phyloP scores from a whole-genome alignment of 192 early-diverging fungal genomes.

The Powellomyces hirtus region DNA sequence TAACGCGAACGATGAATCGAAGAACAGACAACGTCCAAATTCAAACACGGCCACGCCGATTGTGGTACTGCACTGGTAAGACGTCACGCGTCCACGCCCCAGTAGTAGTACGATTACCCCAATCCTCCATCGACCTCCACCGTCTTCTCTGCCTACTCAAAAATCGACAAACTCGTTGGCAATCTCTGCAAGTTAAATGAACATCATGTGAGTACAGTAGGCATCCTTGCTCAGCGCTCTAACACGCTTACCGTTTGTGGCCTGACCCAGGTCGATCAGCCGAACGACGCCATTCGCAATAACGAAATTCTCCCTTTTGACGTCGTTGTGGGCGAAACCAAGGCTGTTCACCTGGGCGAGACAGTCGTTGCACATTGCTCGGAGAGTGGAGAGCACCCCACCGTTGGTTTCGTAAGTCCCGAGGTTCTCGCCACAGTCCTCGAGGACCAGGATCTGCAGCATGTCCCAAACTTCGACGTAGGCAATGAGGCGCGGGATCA shows the following conservation, averaged over 20 bases:
- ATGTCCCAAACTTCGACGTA: constrained; percentile 5
- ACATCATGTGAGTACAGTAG: too few relatives aligned
- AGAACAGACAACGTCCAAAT: too few relatives aligned
- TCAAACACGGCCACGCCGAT: too few relatives aligned
- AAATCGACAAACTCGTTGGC: too few relatives aligned
- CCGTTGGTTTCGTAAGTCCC: not conserved
- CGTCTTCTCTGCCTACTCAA: too few relatives aligned
- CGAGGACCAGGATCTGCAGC: not conserved
- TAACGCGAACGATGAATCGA: too few relatives aligned
- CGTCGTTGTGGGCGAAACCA: constrained; percentile 12
- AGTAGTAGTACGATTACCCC: too few relatives aligned
- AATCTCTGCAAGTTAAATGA: too few relatives aligned
- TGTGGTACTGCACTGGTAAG: too few relatives aligned
- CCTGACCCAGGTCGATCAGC: constrained; percentile 11
- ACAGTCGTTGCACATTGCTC: not conserved
- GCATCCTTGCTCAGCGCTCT: too few relatives aligned
- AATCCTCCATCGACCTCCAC: too few relatives aligned
- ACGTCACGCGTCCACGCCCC: too few relatives aligned
- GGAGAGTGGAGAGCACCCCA: not conserved
- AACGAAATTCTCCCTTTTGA: not conserved
- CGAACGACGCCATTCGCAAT: not conserved
- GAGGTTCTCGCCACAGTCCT: constrained; percentile 10
- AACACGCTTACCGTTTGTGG: not conserved
- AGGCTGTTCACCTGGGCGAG: not conserved
- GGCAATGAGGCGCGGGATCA: not conserved